phyloP scores from a whole-genome alignment of 805 yeast genomes.

The Candida sphagnicola region DNA sequence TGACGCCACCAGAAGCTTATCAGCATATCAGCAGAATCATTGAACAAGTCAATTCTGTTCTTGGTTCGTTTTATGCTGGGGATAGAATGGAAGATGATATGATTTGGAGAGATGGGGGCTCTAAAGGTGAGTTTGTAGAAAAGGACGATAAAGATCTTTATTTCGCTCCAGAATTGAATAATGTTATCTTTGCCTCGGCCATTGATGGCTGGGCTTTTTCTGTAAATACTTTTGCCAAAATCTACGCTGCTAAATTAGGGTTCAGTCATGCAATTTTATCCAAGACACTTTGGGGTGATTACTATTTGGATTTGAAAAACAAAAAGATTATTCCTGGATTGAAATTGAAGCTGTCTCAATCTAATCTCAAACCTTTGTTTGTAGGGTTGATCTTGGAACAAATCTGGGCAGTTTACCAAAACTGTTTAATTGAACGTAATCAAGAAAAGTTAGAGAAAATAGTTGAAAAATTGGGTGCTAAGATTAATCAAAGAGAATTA shows the following conservation, averaged over 20 bases:
- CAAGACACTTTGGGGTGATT: conserved; percentile 96
- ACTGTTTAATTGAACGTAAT: conserved; percentile 60
- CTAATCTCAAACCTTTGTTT: conserved; percentile 67
- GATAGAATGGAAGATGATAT: conserved; percentile 88
- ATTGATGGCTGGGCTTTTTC: conserved; percentile 98
- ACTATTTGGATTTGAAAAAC: conserved; percentile 80
- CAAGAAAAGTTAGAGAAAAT: conserved; percentile 72
- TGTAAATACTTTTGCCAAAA: conserved; percentile 79
- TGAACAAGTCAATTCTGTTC: conserved; percentile 92
- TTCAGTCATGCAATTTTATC: conserved; percentile 74
- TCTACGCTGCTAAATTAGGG: conserved; percentile 81
- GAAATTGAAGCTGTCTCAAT: conserved; percentile 53
- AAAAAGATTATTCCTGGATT: conserved; percentile 74
- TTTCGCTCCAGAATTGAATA: conserved; percentile 82
- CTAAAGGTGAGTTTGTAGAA: conserved; percentile 60
- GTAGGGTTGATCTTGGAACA: conserved; percentile 84
- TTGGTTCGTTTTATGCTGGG: conserved; percentile 90
- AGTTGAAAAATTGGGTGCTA: conserved; percentile 62
- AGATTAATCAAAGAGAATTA: conserved; percentile 69
- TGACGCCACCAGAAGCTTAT: conserved; percentile 83
- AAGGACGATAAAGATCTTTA: conserved; percentile 77
- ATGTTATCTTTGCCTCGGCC: conserved; percentile 88
- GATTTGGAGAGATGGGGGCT: conserved; percentile 65
- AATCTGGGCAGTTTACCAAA: conserved; percentile 87
- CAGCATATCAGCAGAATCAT: conserved; percentile 70